Percentiles rank a stretch among this genome's conserved stretches.
phyloP scores from a whole-genome alignment of 2,329 filamentous ascomycete genomes.

The Emydomyces testavorans region DNA sequence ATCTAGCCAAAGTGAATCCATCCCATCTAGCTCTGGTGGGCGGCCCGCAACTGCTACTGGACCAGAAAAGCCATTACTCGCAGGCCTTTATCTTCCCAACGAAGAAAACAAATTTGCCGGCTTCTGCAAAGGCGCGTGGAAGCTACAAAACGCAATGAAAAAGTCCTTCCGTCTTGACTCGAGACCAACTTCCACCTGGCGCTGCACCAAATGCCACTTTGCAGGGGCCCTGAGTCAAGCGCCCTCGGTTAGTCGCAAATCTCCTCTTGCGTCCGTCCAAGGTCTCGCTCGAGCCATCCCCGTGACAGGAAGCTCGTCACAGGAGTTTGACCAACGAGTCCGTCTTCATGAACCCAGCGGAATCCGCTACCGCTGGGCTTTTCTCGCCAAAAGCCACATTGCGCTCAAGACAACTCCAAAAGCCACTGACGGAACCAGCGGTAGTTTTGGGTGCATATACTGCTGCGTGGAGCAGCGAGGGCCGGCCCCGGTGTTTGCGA shows the following conservation, averaged over 20 bases:
- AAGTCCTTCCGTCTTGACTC: constrained; percentile 25
- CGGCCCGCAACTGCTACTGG: not conserved
- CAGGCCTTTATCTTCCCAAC: constrained; percentile 23
- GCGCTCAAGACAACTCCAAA: constrained; percentile 23
- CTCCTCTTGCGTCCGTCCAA: constrained; percentile 13
- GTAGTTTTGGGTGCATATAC: constrained; percentile 37
- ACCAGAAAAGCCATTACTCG: not conserved
- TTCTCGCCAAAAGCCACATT: constrained; percentile 39
- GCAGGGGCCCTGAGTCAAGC: constrained; percentile 26
- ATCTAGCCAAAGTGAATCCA: not conserved
- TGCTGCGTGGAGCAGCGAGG: constrained; percentile 32
- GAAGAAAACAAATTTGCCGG: constrained; percentile 28
- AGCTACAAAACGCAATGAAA: constrained; percentile 26
- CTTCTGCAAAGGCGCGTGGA: constrained; percentile 40
- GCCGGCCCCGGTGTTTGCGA: constrained; percentile 29
- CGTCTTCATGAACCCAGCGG: constrained; percentile 24
- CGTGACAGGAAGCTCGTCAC: not conserved
- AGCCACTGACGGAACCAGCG: constrained; percentile 12
- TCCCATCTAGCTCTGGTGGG: not conserved
- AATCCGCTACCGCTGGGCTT: constrained; percentile 37
- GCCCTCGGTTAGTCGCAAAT: constrained; percentile 14
- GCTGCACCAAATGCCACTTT: constrained; percentile 36
- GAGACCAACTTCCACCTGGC: constrained; percentile 27
- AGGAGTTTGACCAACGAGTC: constrained; percentile 24
- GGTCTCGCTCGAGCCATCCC: constrained; percentile 8